A percentile compares a stretch with the other conserved stretches of the same genome.
These are phyloP conservation scores for Bacidia gigantensis DNA, from an alignment of 495 filamentous ascomycete genomes.

Conservation along the genomic window DNA sequence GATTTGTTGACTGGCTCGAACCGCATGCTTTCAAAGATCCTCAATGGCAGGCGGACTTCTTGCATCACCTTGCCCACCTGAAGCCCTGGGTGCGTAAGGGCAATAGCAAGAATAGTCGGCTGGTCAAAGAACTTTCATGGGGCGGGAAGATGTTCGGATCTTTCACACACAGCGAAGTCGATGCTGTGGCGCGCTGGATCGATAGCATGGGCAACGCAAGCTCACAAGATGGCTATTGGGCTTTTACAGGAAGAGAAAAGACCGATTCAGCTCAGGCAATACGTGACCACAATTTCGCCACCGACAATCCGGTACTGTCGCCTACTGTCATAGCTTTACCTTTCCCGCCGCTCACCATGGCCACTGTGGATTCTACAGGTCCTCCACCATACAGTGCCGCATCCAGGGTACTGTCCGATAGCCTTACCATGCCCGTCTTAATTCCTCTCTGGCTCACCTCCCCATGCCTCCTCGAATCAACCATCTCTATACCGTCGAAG, in stretches of 20 bases:
- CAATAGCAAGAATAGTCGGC: slow-evolving; percentile 23
- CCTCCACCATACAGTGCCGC: not conserved
- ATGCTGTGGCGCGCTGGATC: slow-evolving; percentile 28
- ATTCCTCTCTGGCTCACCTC: slow-evolving; percentile 28
- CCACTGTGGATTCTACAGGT: not conserved
- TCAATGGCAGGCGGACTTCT: slow-evolving; percentile 21
- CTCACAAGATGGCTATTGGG: slow-evolving; percentile 8
- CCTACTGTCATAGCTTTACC: not conserved
- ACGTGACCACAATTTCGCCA: slow-evolving; percentile 6
- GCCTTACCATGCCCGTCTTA: slow-evolving; percentile 13
- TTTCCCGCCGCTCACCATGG: not conserved
- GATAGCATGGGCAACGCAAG: slow-evolving; percentile 14
- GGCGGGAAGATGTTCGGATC: slow-evolving; percentile 36
- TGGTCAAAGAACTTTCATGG: slow-evolving; percentile 30
- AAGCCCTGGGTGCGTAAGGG: slow-evolving; percentile 30
- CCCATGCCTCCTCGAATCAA: slow-evolving; percentile 24
- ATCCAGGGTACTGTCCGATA: not conserved
- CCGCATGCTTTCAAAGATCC: slow-evolving; percentile 14
- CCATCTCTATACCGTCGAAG: slow-evolving; percentile 20
- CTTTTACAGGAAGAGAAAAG: slow-evolving; percentile 2
- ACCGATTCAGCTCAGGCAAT: slow-evolving; percentile 2
- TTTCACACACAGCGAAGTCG: slow-evolving; percentile 31
- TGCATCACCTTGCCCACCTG: slow-evolving; percentile 14
- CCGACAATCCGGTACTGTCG: slow-evolving; percentile 8
- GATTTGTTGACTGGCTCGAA: slow-evolving; percentile 27